Conservation (phyloP, 2,329 filamentous ascomycete species). For the Xylaria polymorpha region DNA sequence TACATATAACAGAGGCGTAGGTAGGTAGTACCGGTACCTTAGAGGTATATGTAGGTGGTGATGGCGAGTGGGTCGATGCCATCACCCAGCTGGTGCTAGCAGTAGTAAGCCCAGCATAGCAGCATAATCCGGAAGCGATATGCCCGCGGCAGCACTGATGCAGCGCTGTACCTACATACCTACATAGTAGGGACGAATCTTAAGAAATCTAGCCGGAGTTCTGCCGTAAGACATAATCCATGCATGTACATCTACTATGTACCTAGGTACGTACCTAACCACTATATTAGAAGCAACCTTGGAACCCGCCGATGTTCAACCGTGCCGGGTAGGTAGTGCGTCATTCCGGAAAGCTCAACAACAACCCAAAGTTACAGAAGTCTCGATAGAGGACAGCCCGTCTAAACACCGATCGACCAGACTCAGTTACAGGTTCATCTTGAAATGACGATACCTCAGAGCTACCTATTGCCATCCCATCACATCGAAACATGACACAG, state of each 20-base stretch:
- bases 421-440: not conserved
- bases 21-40: too few relatives aligned
- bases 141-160: not conserved
- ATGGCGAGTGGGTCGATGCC: not conserved
- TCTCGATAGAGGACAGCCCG: not conserved
- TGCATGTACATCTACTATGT: not conserved
- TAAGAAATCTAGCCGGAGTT: too few relatives aligned
- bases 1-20: not conserved
- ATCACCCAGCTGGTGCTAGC: not conserved
- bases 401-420: not conserved
- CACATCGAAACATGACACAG: constrained; percentile 42
- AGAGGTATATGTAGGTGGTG: not conserved
- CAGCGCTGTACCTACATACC: too few relatives aligned
- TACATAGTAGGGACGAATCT: too few relatives aligned
- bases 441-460: constrained; percentile 43
- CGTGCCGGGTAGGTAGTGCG: constrained; percentile 4
- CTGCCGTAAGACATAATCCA: too few relatives aligned
- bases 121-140: not conserved
- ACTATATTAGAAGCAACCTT: too few relatives aligned
- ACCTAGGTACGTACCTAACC: not conserved
- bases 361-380: not conserved
- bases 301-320: constrained; percentile 24
- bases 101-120: constrained; percentile 5
- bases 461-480: constrained; percentile 11
- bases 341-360: constrained; percentile 17